These are phyloP conservation scores for Solanum chaucha DNA, from an alignment of 257 asterid species.

Conservation along the genomic window DNA sequence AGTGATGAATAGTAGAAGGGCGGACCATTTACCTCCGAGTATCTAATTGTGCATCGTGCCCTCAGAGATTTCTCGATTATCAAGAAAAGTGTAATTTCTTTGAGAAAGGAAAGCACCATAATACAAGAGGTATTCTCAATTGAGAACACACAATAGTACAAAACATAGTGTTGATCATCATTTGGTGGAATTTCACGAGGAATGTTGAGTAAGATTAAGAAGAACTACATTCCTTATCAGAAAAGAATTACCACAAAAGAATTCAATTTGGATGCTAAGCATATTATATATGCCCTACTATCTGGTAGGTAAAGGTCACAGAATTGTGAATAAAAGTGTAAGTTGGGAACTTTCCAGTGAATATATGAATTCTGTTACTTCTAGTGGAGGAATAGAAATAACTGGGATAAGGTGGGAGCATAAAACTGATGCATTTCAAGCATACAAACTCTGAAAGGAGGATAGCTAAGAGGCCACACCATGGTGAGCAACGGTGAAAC, in stretches of 20 bases:
- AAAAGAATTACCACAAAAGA: not conserved
- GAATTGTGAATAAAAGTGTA: not conserved
- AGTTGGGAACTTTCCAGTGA: not conserved
- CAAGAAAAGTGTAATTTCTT: not conserved
- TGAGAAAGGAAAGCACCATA: not conserved
- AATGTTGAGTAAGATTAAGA: not conserved
- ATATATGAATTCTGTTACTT: not conserved
- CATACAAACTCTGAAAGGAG: not conserved
- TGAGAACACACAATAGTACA: not conserved
- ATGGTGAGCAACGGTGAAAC: not conserved
- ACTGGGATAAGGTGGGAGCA: not conserved
- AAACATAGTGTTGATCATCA: not conserved
- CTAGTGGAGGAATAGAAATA: not conserved
- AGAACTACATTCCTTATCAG: not conserved
- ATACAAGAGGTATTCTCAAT: not conserved
- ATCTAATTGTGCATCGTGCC: not conserved
- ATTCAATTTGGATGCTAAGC: not conserved
- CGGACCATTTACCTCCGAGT: not conserved
- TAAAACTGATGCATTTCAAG: not conserved
- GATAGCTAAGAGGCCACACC: not conserved
- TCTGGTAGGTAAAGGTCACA: not conserved
- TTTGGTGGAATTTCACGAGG: not conserved
- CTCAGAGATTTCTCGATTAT: not conserved
- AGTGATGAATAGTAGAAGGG: not conserved
- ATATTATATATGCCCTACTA: not conserved